These are phyloP conservation scores for Closterium sp. DNA, from an alignment of 139 green algal genomes.

Conservation along the genomic window DNA sequence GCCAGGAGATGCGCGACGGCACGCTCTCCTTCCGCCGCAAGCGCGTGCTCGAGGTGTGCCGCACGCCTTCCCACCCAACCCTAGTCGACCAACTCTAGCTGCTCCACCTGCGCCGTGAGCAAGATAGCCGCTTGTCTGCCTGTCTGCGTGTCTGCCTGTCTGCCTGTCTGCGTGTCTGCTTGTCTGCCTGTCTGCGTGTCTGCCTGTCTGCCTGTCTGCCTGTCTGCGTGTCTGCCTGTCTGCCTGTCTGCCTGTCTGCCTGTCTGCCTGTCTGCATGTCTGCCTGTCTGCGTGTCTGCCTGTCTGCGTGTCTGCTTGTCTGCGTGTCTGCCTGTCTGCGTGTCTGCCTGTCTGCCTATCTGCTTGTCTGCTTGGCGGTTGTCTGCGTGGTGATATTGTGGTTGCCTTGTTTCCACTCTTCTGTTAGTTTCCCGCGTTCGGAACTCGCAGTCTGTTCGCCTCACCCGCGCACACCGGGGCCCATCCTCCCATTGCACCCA, in stretches of 20 bases:
- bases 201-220: too few species aligned
- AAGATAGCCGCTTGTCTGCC: background rate
- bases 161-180: background rate
- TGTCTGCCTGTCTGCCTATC: background rate
- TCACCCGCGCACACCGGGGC: background rate
- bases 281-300: too few species aligned
- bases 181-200: background rate
- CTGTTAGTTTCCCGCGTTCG: too few species aligned
- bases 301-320: background rate
- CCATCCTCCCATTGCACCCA: background rate
- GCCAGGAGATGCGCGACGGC: conserved; percentile 41
- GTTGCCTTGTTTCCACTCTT: too few species aligned
- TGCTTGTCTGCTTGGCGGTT: background rate
- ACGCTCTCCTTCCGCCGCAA: conserved; percentile 40
- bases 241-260: too few species aligned
- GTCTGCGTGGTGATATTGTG: background rate
- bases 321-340: background rate
- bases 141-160: background rate
- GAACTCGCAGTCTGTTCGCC: too few species aligned
- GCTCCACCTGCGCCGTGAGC: background rate
- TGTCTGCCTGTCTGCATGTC: too few species aligned
- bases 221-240: too few species aligned
- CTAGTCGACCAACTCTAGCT: background rate
- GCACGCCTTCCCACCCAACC: background rate
- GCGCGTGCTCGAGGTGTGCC: conserved; percentile 37